Conservation (phyloP, 2,329 filamentous ascomycete genomes). For the Cladosporium colombiae region DNA sequence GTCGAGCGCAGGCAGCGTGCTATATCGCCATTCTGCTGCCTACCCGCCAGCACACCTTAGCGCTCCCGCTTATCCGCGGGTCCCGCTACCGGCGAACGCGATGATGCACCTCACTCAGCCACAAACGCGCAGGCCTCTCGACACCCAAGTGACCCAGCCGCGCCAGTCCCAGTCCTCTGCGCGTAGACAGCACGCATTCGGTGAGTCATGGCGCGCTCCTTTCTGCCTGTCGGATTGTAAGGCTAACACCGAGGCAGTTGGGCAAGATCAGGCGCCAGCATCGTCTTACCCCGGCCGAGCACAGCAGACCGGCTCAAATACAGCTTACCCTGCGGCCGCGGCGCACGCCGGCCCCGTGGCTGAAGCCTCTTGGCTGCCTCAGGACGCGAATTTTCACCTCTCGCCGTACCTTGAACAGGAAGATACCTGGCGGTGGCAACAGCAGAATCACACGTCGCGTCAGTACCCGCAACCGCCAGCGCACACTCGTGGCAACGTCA, state of each 20-base stretch:
- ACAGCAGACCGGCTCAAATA: constrained; percentile 8
- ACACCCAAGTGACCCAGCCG: not conserved
- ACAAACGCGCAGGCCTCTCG: constrained; percentile 1
- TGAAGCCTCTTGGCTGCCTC: constrained; percentile 18
- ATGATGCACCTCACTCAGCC: not conserved
- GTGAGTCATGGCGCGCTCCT: not conserved
- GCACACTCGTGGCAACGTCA: constrained; percentile 10
- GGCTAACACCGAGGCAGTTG: constrained; percentile 9
- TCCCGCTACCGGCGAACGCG: constrained; percentile 1
- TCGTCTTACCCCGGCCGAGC: not conserved
- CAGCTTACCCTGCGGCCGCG: constrained; percentile 9
- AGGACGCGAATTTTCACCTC: constrained; percentile 15
- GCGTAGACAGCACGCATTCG: constrained; percentile 1
- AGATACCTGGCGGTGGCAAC: constrained; percentile 5
- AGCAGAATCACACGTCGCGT: not conserved
- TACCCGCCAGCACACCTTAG: constrained; percentile 5
- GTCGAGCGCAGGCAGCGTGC: constrained; percentile 19
- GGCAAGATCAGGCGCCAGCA: constrained; percentile 12
- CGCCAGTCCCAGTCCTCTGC: not conserved
- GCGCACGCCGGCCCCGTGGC: constrained; percentile 13
- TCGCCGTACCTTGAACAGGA: constrained; percentile 4
- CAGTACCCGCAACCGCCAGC: constrained; percentile 9
- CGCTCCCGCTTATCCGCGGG: not conserved
- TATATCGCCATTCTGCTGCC: constrained; percentile 17
- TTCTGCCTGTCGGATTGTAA: constrained; percentile 7